Conservation (phyloP, 139 green algal genomes). For the Diplosphaera chodatii region DNA sequence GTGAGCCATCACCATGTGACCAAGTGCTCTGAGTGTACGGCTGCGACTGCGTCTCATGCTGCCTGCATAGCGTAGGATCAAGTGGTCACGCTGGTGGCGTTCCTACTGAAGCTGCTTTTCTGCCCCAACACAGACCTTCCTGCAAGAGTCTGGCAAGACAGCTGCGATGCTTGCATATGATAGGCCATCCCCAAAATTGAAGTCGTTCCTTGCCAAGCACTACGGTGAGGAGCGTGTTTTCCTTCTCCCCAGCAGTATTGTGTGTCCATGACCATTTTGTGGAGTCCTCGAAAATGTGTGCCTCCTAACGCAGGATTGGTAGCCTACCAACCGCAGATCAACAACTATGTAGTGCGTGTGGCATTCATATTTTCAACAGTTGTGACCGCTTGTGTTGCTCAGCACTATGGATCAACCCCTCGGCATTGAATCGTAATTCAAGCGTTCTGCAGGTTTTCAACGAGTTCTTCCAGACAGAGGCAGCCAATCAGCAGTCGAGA, state of each 20-base stretch:
- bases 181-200: slow-evolving; percentile 62
- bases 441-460: neutral
- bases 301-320: slow-evolving; percentile 26
- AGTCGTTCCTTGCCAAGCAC: slow-evolving; percentile 61
- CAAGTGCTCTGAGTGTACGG: neutral
- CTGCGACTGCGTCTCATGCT: too few relatives aligned
- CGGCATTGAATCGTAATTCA: neutral
- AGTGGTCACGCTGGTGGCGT: too few relatives aligned
- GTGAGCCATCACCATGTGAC: slow-evolving; percentile 8
- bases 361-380: too few relatives aligned
- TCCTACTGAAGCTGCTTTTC: neutral
- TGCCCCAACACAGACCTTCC: slow-evolving; percentile 18
- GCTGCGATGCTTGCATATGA: slow-evolving; percentile 59
- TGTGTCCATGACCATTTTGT: neutral
- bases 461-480: neutral
- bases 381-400: too few relatives aligned
- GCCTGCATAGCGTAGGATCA: too few relatives aligned
- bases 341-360: slow-evolving; percentile 59
- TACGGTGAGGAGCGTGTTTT: slow-evolving; percentile 30
- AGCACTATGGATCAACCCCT: too few relatives aligned
- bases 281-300: neutral
- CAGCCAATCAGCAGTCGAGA: neutral
- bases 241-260: too few relatives aligned
- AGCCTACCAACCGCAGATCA: slow-evolving; percentile 52
- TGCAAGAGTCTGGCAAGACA: slow-evolving; percentile 25